Base-by-base conservation (phyloP, 495 filamentous ascomycete species). In the Penicillium cosmopolitanum region DNA sequence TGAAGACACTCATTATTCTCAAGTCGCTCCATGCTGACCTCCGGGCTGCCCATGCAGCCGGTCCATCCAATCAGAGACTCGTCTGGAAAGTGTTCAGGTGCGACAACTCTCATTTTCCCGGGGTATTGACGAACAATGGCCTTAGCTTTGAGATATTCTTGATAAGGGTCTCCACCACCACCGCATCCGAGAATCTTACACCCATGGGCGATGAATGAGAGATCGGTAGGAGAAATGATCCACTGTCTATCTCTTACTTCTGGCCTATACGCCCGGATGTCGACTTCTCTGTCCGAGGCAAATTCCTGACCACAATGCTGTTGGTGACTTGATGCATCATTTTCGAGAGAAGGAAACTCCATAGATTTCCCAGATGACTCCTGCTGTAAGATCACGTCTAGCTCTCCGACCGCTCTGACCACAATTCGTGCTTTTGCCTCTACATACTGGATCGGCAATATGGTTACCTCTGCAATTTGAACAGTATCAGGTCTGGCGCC, bases 111-210 rank as follows among this genome's bases (percentile, higher is more conserved):
- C 13, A 68, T 50, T 18, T 31, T 44, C 0, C 60, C 66, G 10
- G 66, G 63, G 4, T 40, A 15, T 9, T 18, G 21, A 7, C 12
- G 53, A 5, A 66, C 8, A 19, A 62, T 55, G 8, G 57, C 53
- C 9, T 53, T 62, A 10, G 57, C 53, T 43, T 64, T 69, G 50
- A 71, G 66, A 34, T 63, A 65, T 51, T 66, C 66, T 13, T 62
- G 65, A 44, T 71, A 71, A 18, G 74, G 74, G 40, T 65, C 63
- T 28, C 85, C 85, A 1, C 85, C 85, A 9, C 69, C 69, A 8
- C 84, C 86, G 1, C 81, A 84, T 5, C 85, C 86, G 13, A 89
- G 80, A 55, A 89, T 80, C 57, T 85, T 84, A 62, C 83, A 84
- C 2, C 86, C 86, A 21, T 76, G 79, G 1, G 81, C 72, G 19